Evolutionary conservation across 306 rosid genomes (phyloP).

Genomic region (Gastrolobium bilobum): DNA sequence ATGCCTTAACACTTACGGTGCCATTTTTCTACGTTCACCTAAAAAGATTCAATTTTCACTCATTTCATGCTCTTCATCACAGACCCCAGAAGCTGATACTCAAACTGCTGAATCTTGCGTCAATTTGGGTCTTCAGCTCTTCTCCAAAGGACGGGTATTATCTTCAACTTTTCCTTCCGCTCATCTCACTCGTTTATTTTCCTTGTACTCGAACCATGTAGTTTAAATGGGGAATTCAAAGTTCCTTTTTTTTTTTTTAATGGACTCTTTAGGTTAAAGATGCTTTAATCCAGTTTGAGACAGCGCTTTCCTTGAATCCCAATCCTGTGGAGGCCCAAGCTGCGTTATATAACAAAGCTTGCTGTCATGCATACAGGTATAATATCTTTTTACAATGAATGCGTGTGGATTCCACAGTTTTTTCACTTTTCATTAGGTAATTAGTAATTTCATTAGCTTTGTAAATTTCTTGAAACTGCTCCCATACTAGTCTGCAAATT

Average conservation of each 20-base stretch:
- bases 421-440: background rate
- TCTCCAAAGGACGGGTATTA: constrained; percentile 91
- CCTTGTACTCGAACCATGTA: background rate
- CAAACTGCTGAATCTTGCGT: constrained; percentile 86
- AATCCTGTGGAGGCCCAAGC: constrained; percentile 93
- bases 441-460: constrained; percentile 26
- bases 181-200: background rate
- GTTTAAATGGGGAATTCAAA: constrained; percentile 23
- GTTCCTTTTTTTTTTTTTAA: background rate
- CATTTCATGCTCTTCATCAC: constrained; percentile 67
- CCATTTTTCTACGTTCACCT: constrained; percentile 44
- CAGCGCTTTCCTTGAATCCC: constrained; percentile 84
- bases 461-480: constrained; percentile 5
- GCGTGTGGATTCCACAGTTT: constrained; percentile 27
- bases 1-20: constrained; percentile 45
- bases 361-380: constrained; percentile 94
- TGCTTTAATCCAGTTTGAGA: constrained; percentile 88
- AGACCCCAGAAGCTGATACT: constrained; percentile 69
- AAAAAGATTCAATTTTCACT: constrained; percentile 46
- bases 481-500: background rate
- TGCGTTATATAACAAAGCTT: constrained; percentile 95
- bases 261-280: constrained; percentile 85
- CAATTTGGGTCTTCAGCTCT: constrained; percentile 89
- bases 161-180: background rate
- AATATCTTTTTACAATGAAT: background rate